These are phyloP conservation scores for Patellaria atrata DNA, from an alignment of 495 filamentous ascomycete species.

Conservation along the genomic window DNA sequence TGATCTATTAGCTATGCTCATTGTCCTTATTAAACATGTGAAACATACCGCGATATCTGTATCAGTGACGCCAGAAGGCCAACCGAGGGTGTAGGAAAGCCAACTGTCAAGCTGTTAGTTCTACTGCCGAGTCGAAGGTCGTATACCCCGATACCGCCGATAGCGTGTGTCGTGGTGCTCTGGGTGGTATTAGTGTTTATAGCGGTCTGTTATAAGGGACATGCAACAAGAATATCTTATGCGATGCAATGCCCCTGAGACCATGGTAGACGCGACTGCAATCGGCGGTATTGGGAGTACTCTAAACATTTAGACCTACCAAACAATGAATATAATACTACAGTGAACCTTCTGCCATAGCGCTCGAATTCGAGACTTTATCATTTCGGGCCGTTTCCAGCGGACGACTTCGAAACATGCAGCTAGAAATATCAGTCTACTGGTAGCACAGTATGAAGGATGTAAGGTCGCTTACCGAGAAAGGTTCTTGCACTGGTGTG, in stretches of 20 bases:
- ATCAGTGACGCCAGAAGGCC: slow-evolving; percentile 7
- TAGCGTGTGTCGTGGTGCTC: too few species aligned
- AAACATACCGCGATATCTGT: slow-evolving; percentile 13
- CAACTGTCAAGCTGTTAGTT: slow-evolving; percentile 4
- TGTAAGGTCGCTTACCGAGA: slow-evolving; percentile 12
- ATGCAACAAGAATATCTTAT: too few species aligned
- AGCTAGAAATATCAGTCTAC: slow-evolving; percentile 7
- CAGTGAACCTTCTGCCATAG: slow-evolving; percentile 15
- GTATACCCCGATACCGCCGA: too few species aligned
- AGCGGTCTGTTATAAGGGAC: too few species aligned
- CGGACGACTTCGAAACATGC: slow-evolving; percentile 15
- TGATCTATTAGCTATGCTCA: neutral
- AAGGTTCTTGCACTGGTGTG: slow-evolving; percentile 19
- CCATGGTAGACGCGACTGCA: too few species aligned
- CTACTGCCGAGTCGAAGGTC: neutral
- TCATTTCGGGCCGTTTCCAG: slow-evolving; percentile 9
- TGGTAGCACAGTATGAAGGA: neutral
- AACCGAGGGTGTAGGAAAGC: slow-evolving; percentile 19
- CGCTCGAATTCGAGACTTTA: neutral
- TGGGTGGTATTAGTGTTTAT: too few species aligned
- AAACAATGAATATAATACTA: slow-evolving; percentile 18
- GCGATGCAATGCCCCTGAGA: too few species aligned
- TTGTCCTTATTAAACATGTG: neutral
- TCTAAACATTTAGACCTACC: too few species aligned
- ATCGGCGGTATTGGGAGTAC: too few species aligned